These are phyloP conservation scores for Aspergillus sergii DNA, from an alignment of 2,329 filamentous ascomycete genomes.

Conservation along the genomic window DNA sequence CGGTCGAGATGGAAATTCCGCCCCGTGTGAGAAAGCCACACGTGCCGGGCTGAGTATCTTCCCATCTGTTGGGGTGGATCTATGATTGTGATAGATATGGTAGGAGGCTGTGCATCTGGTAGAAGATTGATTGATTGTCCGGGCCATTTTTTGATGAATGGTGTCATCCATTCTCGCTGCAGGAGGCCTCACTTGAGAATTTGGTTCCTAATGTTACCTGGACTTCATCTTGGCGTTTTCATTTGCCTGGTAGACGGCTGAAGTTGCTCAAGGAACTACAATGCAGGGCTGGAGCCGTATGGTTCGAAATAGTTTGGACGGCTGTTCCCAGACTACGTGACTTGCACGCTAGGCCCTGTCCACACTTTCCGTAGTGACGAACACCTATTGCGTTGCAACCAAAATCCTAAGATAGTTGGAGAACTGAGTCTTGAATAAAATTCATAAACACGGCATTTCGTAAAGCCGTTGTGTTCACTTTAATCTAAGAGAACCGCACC, in stretches of 20 bases:
- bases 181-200: not conserved
- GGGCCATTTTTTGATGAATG: not conserved
- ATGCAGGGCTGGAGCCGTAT: not conserved
- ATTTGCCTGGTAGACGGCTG: not conserved
- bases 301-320: not conserved
- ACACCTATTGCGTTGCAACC: not conserved
- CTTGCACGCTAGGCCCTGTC: not conserved
- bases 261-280: not conserved
- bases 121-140: not conserved
- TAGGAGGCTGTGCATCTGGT: not conserved
- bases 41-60: not conserved
- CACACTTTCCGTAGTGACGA: not conserved
- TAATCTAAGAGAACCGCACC: constrained; percentile 15
- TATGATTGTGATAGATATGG: not conserved
- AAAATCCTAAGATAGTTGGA: constrained; percentile 3
- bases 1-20: not conserved
- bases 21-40: not conserved
- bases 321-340: not conserved
- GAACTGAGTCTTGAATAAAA: constrained; percentile 12
- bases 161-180: not conserved
- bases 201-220: not conserved
- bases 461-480: constrained; percentile 9
- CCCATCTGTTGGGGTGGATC: not conserved
- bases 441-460: constrained; percentile 8
- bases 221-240: not conserved